Conservation (phyloP, 2,329 filamentous ascomycete species). For the Pseudocercospora vitis region DNA sequence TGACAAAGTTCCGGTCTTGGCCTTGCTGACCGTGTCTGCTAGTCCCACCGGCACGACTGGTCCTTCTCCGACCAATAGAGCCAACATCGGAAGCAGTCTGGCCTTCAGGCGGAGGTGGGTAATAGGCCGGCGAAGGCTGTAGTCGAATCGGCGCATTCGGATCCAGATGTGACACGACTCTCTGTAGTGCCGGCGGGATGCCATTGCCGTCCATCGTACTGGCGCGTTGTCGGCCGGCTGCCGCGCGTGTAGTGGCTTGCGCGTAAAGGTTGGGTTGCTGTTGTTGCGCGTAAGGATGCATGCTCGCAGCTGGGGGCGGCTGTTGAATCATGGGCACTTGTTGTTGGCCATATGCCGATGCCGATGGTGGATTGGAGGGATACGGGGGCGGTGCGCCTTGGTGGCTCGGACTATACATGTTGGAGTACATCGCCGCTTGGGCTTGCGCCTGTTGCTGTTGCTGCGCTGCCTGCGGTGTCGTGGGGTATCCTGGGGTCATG, state of each 20-base stretch:
- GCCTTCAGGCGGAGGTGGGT: slow-evolving; percentile 86
- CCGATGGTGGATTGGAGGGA: slow-evolving; percentile 61
- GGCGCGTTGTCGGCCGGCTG: slow-evolving; percentile 72
- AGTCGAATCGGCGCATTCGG: slow-evolving; percentile 90
- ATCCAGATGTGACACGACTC: slow-evolving; percentile 93
- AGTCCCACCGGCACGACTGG: slow-evolving; percentile 47
- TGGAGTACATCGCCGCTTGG: slow-evolving; percentile 68
- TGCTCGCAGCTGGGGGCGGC: slow-evolving; percentile 46
- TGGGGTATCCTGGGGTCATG: slow-evolving; percentile 46
- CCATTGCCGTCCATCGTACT: slow-evolving; percentile 94
- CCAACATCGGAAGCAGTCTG: slow-evolving; percentile 65
- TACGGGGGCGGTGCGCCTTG: slow-evolving; percentile 78
- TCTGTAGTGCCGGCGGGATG: slow-evolving; percentile 87
- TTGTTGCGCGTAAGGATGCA: slow-evolving; percentile 37
- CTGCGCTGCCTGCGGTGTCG: slow-evolving; percentile 30
- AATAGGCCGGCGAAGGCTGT: slow-evolving; percentile 95
- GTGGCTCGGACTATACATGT: slow-evolving; percentile 67
- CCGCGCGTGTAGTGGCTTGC: slow-evolving; percentile 71
- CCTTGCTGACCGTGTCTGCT: slow-evolving; percentile 54
- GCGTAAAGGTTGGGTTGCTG: slow-evolving; percentile 72
- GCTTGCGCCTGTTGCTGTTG: slow-evolving; percentile 37
- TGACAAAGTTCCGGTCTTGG: slow-evolving; percentile 75
- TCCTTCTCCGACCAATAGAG: slow-evolving; percentile 69
- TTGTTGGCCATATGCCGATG: slow-evolving; percentile 62
- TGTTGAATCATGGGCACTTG: slow-evolving; percentile 68